Evolutionary conservation across 805 yeast genomes (phyloP).

Genomic region (Ogataea nonfermentans): DNA sequence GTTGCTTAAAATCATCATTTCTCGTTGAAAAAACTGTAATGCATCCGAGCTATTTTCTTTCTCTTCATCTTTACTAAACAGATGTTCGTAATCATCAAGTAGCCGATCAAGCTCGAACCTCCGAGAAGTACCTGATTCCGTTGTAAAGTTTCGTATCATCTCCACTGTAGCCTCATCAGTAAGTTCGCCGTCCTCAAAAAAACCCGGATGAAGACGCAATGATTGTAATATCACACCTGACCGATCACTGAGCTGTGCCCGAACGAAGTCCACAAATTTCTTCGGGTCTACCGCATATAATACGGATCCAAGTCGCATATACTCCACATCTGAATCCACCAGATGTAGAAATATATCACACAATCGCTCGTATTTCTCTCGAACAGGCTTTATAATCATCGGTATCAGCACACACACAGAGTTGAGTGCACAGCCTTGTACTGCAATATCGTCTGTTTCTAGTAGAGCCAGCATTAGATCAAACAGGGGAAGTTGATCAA

Average conservation of each 20-base stretch:
- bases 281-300: slow-evolving; percentile 4
- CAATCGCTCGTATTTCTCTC: background rate
- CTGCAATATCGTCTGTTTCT: slow-evolving; percentile 15
- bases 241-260: background rate
- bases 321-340: background rate
- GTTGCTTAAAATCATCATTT: slow-evolving; percentile 53
- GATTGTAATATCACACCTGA: background rate
- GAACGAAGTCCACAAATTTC: background rate
- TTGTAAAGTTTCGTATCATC: slow-evolving; percentile 1
- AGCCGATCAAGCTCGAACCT: slow-evolving; percentile 12
- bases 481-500: slow-evolving; percentile 39
- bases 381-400: background rate
- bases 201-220: slow-evolving; percentile 3
- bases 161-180: background rate
- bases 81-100: slow-evolving; percentile 17
- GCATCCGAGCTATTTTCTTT: slow-evolving; percentile 5
- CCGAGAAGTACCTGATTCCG: background rate
- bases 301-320: slow-evolving; percentile 1
- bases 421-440: slow-evolving; percentile 3
- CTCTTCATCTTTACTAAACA: slow-evolving; percentile 17
- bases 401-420: slow-evolving; percentile 5
- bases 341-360: background rate
- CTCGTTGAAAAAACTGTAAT: slow-evolving; percentile 52
- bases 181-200: background rate
- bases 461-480: slow-evolving; percentile 41